These are phyloP conservation scores for Cyclocybe cylindracea DNA, from an alignment of 768 basidiomycete species.

Conservation along the genomic window DNA sequence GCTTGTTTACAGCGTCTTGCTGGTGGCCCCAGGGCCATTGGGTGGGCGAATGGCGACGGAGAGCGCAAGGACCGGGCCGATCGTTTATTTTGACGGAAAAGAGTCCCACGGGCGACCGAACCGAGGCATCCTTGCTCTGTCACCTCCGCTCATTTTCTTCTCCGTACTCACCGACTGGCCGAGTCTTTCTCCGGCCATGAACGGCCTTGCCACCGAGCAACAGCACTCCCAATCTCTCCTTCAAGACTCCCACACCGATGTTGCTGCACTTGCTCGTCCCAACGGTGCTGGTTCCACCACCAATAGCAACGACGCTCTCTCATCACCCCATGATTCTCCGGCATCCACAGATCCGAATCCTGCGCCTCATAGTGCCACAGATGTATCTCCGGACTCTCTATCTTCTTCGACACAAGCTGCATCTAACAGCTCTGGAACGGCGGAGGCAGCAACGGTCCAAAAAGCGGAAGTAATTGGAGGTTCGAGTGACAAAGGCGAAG, in stretches of 20 bases:
- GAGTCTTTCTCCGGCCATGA: slow-evolving; percentile 41
- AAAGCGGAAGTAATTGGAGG: slow-evolving; percentile 12
- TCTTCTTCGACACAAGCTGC: slow-evolving; percentile 9
- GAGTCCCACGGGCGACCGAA: slow-evolving; percentile 38
- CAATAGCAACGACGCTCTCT: slow-evolving; percentile 13
- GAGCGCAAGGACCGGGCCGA: slow-evolving; percentile 15
- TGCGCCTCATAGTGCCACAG: slow-evolving; percentile 7
- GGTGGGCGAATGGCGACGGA: not conserved
- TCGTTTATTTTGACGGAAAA: slow-evolving; percentile 26
- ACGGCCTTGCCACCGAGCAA: slow-evolving; percentile 37
- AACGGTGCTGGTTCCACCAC: slow-evolving; percentile 30
- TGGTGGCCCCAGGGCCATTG: not conserved
- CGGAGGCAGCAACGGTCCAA: slow-evolving; percentile 12
- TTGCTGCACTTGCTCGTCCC: slow-evolving; percentile 24
- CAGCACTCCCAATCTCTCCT: slow-evolving; percentile 29
- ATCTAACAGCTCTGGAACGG: slow-evolving; percentile 1
- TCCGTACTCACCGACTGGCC: slow-evolving; percentile 26
- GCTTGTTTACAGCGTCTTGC: not conserved
- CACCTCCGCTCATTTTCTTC: slow-evolving; percentile 29
- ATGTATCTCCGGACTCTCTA: slow-evolving; percentile 9
- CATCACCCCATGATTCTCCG: slow-evolving; percentile 18
- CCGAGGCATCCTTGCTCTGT: slow-evolving; percentile 19
- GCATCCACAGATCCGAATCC: slow-evolving; percentile 17
- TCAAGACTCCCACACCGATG: slow-evolving; percentile 25
- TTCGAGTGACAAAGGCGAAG: slow-evolving; percentile 16